Evolutionary conservation across 2,329 filamentous ascomycete genomes (phyloP).

Genomic region (Dactylellina haptotyla): DNA sequence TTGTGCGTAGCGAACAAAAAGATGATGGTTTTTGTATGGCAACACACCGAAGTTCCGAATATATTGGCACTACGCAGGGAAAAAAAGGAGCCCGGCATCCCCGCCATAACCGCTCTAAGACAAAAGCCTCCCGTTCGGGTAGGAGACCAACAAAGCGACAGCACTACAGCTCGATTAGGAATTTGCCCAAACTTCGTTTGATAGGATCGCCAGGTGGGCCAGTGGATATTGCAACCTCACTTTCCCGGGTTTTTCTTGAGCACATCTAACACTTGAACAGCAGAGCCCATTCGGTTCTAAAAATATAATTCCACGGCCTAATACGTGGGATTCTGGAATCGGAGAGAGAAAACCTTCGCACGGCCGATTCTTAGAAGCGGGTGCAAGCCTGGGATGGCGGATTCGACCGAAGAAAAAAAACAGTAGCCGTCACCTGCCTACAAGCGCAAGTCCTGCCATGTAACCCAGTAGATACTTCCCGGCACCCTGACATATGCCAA

Average conservation of each 20-base stretch:
- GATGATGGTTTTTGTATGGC: no score
- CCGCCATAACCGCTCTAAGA: conserved; percentile 21
- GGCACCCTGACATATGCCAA: conserved; percentile 38
- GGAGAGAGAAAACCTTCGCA: not conserved
- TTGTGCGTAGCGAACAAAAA: no score
- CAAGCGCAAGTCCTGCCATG: conserved; percentile 25
- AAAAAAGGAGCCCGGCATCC: not conserved
- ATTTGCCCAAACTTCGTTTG: conserved; percentile 15
- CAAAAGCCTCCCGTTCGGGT: conserved; percentile 36
- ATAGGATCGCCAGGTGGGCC: conserved; percentile 19
- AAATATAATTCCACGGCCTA: conserved; percentile 19
- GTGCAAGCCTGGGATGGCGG: conserved; percentile 5
- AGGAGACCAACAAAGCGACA: conserved; percentile 36
- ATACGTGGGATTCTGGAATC: conserved; percentile 6
- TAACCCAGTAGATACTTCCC: conserved; percentile 23
- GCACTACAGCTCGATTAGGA: conserved; percentile 7
- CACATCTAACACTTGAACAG: not conserved
- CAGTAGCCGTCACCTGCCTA: conserved; percentile 34
- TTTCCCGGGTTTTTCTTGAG: not conserved
- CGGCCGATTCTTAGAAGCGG: not conserved
- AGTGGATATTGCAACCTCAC: conserved; percentile 37
- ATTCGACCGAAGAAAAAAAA: conserved; percentile 13
- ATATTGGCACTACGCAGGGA: not conserved
- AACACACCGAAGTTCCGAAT: conserved; percentile 28
- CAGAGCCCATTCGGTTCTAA: conserved; percentile 14